phyloP scores from a whole-genome alignment of 78 protist species.

The Dictyostelium capitatum region DNA sequence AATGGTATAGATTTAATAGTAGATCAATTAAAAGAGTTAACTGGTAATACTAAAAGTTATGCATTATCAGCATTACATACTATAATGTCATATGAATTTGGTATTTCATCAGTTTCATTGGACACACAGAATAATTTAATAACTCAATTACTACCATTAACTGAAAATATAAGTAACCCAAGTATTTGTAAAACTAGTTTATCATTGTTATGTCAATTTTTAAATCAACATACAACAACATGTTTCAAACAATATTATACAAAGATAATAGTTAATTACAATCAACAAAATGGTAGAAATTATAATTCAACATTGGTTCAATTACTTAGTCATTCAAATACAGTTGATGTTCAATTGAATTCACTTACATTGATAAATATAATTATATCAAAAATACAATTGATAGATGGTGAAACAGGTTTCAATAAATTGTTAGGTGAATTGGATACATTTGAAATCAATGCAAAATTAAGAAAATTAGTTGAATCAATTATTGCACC shows the following conservation, averaged over 20 bases:
- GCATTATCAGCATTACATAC: constrained; percentile 61
- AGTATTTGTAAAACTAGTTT: constrained; percentile 13
- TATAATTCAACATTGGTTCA: neutral
- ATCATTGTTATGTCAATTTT: constrained; percentile 6
- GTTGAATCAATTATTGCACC: constrained; percentile 35
- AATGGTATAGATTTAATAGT: constrained; percentile 35
- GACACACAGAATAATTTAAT: neutral
- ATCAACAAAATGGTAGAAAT: neutral
- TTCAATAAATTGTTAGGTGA: neutral
- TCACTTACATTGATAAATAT: constrained; percentile 39
- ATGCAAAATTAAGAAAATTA: constrained; percentile 9
- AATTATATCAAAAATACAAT: neutral
- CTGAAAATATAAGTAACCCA: constrained; percentile 32
- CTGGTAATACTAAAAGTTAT: constrained; percentile 58
- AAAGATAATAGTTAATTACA: neutral
- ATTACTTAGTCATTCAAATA: neutral
- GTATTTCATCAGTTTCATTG: neutral
- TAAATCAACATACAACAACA: neutral
- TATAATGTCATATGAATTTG: constrained; percentile 14
- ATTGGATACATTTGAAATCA: constrained; percentile 43
- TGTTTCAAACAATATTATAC: neutral
- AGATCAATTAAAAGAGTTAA: constrained; percentile 26
- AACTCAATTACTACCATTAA: neutral
- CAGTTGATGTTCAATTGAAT: constrained; percentile 62
- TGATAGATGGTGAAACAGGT: neutral